A percentile compares a stretch with the other conserved stretches of the same genome.
phyloP scores from a whole-genome alignment of 1,139 yeast genomes.

The Hyphopichia fennica region DNA sequence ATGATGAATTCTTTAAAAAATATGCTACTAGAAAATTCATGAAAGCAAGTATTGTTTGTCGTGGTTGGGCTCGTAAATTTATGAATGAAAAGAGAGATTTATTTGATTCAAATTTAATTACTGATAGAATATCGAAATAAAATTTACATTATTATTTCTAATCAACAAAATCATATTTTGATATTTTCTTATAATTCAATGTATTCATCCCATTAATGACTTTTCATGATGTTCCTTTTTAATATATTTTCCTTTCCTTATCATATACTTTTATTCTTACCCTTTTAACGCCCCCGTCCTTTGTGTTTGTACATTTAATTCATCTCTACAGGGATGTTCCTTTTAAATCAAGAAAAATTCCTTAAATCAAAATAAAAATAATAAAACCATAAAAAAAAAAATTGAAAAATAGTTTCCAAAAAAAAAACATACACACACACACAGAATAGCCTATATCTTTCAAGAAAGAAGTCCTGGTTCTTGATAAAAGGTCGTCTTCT shows the following conservation, averaged over 20 bases:
- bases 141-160: not conserved
- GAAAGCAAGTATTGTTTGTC: conserved; percentile 85
- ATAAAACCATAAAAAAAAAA: too few relatives aligned
- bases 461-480: too few relatives aligned
- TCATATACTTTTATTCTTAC: not conserved
- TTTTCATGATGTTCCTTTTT: not conserved
- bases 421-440: too few relatives aligned
- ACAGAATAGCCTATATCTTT: too few relatives aligned
- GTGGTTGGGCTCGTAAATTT: conserved; percentile 84
- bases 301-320: too few relatives aligned
- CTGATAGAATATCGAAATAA: conserved; percentile 3
- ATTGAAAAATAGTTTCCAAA: too few relatives aligned
- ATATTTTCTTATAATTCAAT: not conserved
- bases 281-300: too few relatives aligned
- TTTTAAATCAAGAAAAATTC: too few relatives aligned
- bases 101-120: conserved; percentile 14
- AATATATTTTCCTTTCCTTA: not conserved
- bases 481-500: too few relatives aligned
- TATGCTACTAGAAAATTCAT: conserved; percentile 88
- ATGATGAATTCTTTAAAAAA: conserved; percentile 91
- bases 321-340: too few relatives aligned
- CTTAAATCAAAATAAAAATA: too few relatives aligned
- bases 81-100: conserved; percentile 35
- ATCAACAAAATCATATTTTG: not conserved
- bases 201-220: not conserved